These are phyloP conservation scores for Odonthalia washingtoniensis DNA, from an alignment of 31 red algal species.

Conservation along the genomic window DNA sequence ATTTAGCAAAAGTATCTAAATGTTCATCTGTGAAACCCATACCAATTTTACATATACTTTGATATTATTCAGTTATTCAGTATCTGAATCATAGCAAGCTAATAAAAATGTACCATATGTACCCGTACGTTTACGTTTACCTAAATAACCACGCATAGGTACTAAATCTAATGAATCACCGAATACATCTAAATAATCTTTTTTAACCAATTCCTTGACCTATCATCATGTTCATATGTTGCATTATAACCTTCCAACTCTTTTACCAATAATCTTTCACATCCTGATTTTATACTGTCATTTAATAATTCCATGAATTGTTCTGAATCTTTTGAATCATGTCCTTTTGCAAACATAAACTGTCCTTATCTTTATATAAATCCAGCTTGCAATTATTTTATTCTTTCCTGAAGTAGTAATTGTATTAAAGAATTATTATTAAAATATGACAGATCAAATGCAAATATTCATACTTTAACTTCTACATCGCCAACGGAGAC, in stretches of 20 bases:
- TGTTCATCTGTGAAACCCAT: constrained; percentile 94
- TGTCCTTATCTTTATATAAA: constrained; percentile 69
- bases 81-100: constrained; percentile 96
- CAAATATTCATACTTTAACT: constrained; percentile 94
- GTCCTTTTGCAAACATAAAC: constrained; percentile 91
- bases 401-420: constrained; percentile 59
- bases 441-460: constrained; percentile 96
- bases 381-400: constrained; percentile 44
- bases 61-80: constrained; percentile 93
- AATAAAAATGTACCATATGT: constrained; percentile 94
- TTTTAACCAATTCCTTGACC: constrained; percentile 99
- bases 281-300: constrained; percentile 82
- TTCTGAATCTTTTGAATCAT: constrained; percentile 82
- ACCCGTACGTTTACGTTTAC: constrained; percentile 93
- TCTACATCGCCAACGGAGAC: constrained; percentile 81
- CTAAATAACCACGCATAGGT: constrained; percentile 93
- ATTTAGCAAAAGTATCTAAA: constrained; percentile 82
- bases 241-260: constrained; percentile 79
- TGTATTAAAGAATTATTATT: constrained; percentile 79
- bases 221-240: constrained; percentile 97
- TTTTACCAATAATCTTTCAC: constrained; percentile 99
- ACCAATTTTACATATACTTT: constrained; percentile 95
- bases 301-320: constrained; percentile 84
- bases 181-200: constrained; percentile 93
- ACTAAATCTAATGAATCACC: constrained; percentile 99